Evolutionary conservation across 768 basidiomycete genomes (phyloP).

Genomic region (Tricholoma flavovirens): DNA sequence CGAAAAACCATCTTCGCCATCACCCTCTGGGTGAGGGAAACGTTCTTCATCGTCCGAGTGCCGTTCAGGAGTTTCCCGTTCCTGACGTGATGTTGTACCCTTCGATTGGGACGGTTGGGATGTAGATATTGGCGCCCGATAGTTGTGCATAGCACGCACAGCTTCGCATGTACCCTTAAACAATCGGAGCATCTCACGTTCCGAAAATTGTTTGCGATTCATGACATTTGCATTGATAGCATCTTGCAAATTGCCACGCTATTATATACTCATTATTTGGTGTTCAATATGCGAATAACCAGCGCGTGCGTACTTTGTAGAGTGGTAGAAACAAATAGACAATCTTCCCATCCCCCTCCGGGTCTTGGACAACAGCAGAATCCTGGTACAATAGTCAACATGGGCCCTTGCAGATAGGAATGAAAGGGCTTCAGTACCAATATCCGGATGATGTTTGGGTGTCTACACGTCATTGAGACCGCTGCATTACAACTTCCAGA

Average conservation of each 20-base stretch:
- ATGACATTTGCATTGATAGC: conserved; percentile 83
- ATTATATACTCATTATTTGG: conserved; percentile 2
- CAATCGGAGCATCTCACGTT: conserved; percentile 80
- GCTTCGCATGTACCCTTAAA: conserved; percentile 96
- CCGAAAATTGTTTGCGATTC: conserved; percentile 77
- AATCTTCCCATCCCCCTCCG: conserved; percentile 88
- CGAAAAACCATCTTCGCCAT: conserved; percentile 69
- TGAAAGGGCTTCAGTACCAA: conserved; percentile 41
- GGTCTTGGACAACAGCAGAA: conserved; percentile 91
- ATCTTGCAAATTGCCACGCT: conserved; percentile 95
- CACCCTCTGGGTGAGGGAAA: conserved; percentile 72
- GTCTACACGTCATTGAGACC: conserved; percentile 38
- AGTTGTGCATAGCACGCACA: conserved; percentile 91
- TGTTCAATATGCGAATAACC: background rate
- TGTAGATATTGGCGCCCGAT: conserved; percentile 50
- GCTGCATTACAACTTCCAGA: background rate
- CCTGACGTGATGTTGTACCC: conserved; percentile 15
- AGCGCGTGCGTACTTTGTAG: conserved; percentile 59
- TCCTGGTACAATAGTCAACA: conserved; percentile 45
- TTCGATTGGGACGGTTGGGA: conserved; percentile 13
- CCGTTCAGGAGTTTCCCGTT: conserved; percentile 22
- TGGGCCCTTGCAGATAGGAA: background rate
- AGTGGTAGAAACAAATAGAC: conserved; percentile 95
- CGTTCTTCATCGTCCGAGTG: conserved; percentile 58
- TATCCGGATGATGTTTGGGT: conserved; percentile 95